Base-by-base conservation (phyloP, 257 asterid genomes). In the Gynochthodes officinalis region DNA sequence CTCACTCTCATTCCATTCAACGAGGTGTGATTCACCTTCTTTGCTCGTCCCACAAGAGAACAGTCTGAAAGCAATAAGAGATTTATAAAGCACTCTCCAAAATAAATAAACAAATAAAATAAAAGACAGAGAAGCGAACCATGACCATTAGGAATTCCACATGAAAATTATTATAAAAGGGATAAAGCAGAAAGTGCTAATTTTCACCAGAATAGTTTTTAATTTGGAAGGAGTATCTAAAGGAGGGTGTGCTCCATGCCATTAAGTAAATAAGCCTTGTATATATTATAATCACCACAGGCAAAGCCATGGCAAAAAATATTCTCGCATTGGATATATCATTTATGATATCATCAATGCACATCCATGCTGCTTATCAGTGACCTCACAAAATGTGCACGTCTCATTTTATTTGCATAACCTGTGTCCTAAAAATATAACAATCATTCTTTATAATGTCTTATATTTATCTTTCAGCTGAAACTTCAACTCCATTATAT, bases 1-100 rank as follows among this genome's bases (percentile, higher is more conserved):
- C 80, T 92, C 97, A 76, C 96, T 90, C 84, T 90, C 98, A 75
- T 92, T 90, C 98, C 98, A 92, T 83, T 92, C 98, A 74, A 92
- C 97, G 4, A 92, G 89, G 77, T 90, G 94, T 57, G 97, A 92
- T 80, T 92, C 98, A 28, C 98, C 98, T 58, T 90, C 96, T 86
- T 92, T 90, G 86, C 96, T 92, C 67, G 98, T 92, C 63, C 98
- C 96, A 72, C 98, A 92, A 64, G 98, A 92, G 86, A 92, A 92
- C 23, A 92, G 89, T 78, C 98, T 92, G 90, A 74, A 85, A 83
- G 67, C 37, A 78, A 80, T 61, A 77, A 15, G 65, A 76, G 60
- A 76, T 48, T 21, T 5, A 68, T 48, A n/a, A 13, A 23, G 33
- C 57, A 59, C 15, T 18, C 37, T 49, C 43, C 13, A 44, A 5